Base-by-base conservation (phyloP, 73 alveolate genomes). In the Paramecium octaurelia region DNA sequence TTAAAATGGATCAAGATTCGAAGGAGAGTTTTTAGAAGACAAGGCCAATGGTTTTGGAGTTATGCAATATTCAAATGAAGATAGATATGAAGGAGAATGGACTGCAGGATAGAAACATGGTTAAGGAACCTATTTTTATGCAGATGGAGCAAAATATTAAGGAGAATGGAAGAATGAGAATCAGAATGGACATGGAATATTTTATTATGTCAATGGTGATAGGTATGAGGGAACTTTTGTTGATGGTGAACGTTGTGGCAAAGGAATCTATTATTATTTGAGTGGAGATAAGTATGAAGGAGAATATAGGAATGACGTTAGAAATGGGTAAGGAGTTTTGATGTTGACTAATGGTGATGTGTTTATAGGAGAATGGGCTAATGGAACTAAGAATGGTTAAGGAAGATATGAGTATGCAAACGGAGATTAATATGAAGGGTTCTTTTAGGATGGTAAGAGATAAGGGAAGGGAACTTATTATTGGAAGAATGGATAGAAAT, bases 231-330 rank as follows among this genome's bases (percentile, higher is more conserved):
- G 95, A 6, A 90, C 71, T 24, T 92, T 92, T 86, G 86, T 50
- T 12, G 93, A 92, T 64, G 95, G 93, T 0, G 93, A 93, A 57
- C 92, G 95, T 27, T 57, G 75, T 58, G 98, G 98, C 7, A 73
- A 46, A 64, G 96, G 96, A 86, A 44, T 92, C 21, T 92, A 93
- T 68, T 27, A 89, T 75, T 90, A 93, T 73, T 84, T 42, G 23
- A 77, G 85, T 73, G 98, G 98, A 11, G 95, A 93, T 73, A 92
- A 88, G 86, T 93, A 93, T 75, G 97, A 95, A 73, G 98, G 98
- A 46, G 88, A 92, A 29, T 95, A 68, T 35, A 42, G 92, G 16
- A 27, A 38, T 42, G 75, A 35, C 23, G 20, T 18, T 21, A 58
- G 71, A 35, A 34, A 27, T 54, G 94, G 95, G 12, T 42, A 85